A percentile compares a stretch with the other conserved stretches of the same genome.
phyloP scores from a whole-genome alignment of 2,329 filamentous ascomycete genomes.

The Diaporthe citri region DNA sequence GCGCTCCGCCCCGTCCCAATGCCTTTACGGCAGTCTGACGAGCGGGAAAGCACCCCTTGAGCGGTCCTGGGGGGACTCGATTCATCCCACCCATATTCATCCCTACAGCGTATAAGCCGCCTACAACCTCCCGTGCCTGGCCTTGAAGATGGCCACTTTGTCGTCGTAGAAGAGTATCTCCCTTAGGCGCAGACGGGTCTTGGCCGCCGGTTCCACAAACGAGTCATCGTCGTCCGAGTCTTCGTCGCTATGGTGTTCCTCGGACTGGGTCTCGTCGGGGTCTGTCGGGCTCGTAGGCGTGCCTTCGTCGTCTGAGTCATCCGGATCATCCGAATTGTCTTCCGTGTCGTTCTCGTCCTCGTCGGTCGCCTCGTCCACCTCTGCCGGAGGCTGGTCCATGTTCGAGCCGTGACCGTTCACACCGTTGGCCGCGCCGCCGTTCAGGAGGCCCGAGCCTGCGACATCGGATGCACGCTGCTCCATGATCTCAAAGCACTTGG shows the following conservation, averaged over 20 bases:
- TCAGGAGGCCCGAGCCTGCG: slow-evolving; percentile 40
- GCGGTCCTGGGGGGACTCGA: background rate
- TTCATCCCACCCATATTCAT: background rate
- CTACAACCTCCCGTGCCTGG: slow-evolving; percentile 70
- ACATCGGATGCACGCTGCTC: slow-evolving; percentile 68
- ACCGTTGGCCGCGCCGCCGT: slow-evolving; percentile 37
- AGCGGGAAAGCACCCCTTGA: background rate
- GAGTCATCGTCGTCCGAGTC: slow-evolving; percentile 60
- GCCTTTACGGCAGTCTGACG: background rate
- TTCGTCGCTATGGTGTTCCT: slow-evolving; percentile 47
- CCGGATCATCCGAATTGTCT: slow-evolving; percentile 59
- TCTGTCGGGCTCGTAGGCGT: slow-evolving; percentile 42
- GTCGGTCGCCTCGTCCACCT: slow-evolving; percentile 44
- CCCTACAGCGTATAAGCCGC: too few species aligned
- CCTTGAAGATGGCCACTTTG: slow-evolving; percentile 84
- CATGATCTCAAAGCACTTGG: slow-evolving; percentile 85
- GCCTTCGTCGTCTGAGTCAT: slow-evolving; percentile 53
- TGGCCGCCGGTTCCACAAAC: slow-evolving; percentile 59
- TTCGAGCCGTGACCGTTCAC: slow-evolving; percentile 34
- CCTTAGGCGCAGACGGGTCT: slow-evolving; percentile 70
- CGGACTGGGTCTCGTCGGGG: slow-evolving; percentile 50
- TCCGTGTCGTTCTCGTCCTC: slow-evolving; percentile 50
- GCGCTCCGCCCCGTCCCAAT: background rate
- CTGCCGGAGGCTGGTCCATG: slow-evolving; percentile 41
- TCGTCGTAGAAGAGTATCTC: slow-evolving; percentile 90